These are phyloP conservation scores for Pulveroboletus frians DNA, from an alignment of 768 basidiomycete genomes.

Conservation along the genomic window DNA sequence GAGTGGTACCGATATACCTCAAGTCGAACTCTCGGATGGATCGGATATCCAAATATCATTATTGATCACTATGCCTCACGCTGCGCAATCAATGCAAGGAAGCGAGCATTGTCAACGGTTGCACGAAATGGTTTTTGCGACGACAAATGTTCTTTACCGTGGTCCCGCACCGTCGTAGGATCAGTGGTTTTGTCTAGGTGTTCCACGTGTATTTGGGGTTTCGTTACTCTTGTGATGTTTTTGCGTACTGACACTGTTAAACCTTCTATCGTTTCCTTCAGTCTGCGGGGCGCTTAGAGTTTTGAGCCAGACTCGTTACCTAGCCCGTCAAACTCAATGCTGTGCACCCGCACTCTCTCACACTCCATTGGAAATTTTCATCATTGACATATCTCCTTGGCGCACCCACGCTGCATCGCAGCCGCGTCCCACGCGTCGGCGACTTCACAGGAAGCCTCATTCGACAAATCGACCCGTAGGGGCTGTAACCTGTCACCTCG, in stretches of 20 bases:
- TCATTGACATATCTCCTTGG: background rate
- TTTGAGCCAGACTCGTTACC: background rate
- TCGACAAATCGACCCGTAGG: background rate
- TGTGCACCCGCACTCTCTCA: background rate
- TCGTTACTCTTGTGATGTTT: constrained; percentile 1
- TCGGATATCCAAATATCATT: constrained; percentile 26
- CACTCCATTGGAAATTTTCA: background rate
- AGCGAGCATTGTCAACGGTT: background rate
- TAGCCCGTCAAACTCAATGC: background rate
- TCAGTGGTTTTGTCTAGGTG: background rate
- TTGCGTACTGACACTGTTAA: constrained; percentile 3
- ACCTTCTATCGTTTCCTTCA: background rate
- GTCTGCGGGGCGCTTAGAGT: background rate
- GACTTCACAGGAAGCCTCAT: background rate
- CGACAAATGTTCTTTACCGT: constrained; percentile 16
- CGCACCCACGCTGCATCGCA: background rate
- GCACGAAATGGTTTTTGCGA: constrained; percentile 27
- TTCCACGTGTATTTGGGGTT: constrained; percentile 11
- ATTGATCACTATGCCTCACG: constrained; percentile 27
- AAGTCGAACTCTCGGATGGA: constrained; percentile 8
- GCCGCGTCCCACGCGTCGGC: background rate
- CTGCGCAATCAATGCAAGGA: background rate
- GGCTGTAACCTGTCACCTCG: background rate
- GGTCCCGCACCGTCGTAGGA: constrained; percentile 11
- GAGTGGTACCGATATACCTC: background rate